Percentiles rank a stretch among this genome's conserved stretches.
Evolutionary conservation across 208 protist species (phyloP).

Genomic region (Histomonas meleagridis): DNA sequence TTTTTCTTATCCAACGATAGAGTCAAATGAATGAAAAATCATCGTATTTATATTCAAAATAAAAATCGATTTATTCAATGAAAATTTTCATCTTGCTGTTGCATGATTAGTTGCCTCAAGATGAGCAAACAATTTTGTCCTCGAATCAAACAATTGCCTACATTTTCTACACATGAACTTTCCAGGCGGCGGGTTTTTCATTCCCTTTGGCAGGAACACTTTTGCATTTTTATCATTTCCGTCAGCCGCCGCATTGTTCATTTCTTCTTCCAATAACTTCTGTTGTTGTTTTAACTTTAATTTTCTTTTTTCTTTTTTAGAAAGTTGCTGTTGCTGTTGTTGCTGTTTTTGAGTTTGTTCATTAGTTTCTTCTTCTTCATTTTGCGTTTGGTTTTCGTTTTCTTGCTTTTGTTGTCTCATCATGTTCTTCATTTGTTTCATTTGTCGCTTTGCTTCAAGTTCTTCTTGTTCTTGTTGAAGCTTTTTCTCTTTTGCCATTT

Average conservation of each 20-base stretch:
- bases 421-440: background rate
- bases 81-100: background rate
- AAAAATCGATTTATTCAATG: too few species aligned
- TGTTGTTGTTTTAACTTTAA: background rate
- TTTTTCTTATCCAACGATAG: too few species aligned
- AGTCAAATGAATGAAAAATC: too few species aligned
- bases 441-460: background rate
- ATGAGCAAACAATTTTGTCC: background rate
- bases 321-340: background rate
- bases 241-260: too few species aligned
- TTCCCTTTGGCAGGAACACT: too few species aligned
- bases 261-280: background rate
- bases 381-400: background rate
- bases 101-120: background rate
- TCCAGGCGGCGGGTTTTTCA: background rate
- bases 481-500: background rate
- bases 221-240: background rate
- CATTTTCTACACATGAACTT: slow-evolving; percentile 32
- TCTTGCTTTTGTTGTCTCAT: background rate
- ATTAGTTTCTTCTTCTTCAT: background rate
- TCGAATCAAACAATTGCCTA: background rate
- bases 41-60: too few species aligned
- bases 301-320: background rate
- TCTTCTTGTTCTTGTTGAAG: background rate
- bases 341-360: background rate